Conservation (phyloP, 352 stramenopile genomes). For the Globisporangium paddicum region DNA sequence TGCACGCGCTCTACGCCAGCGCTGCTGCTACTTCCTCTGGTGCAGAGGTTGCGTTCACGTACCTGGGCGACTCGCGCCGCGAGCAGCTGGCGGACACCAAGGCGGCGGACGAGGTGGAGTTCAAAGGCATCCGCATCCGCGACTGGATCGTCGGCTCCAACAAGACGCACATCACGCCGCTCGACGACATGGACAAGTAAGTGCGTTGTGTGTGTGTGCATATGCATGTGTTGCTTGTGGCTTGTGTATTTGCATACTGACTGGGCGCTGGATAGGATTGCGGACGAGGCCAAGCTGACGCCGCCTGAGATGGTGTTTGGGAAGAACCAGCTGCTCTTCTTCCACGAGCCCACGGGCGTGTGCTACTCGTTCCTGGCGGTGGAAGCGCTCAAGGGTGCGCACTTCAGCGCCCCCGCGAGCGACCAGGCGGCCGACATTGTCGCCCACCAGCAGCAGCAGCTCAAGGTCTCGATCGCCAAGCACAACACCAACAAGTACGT, state of each 20-base stretch:
- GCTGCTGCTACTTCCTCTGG: no score
- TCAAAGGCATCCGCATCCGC: conserved; percentile 60
- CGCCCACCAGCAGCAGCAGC: conserved; percentile 69
- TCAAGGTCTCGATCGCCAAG: conserved; percentile 78
- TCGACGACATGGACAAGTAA: conserved; percentile 66
- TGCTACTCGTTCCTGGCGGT: conserved; percentile 76
- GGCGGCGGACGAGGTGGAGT: conserved; percentile 57
- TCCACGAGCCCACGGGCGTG: conserved; percentile 62
- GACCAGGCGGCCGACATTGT: conserved; percentile 44
- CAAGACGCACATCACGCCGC: conserved; percentile 80
- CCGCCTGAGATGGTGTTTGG: conserved; percentile 86
- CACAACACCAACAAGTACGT: conserved; percentile 73
- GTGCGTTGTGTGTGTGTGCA: conserved; percentile 24
- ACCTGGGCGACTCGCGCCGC: conserved; percentile 45
- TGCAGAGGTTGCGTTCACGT: conserved; percentile 26
- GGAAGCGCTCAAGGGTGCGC: conserved; percentile 68
- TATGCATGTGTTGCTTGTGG: neutral
- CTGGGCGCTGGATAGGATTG: conserved; percentile 25
- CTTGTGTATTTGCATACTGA: neutral
- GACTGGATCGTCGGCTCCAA: conserved; percentile 71
- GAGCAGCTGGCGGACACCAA: conserved; percentile 32
- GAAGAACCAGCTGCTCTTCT: conserved; percentile 74
- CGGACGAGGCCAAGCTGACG: conserved; percentile 58
- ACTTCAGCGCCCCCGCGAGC: conserved; percentile 41
- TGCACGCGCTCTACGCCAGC: conserved; percentile 28